Base-by-base conservation (phyloP, 805 yeast species). In the Ogataea philodendri region DNA sequence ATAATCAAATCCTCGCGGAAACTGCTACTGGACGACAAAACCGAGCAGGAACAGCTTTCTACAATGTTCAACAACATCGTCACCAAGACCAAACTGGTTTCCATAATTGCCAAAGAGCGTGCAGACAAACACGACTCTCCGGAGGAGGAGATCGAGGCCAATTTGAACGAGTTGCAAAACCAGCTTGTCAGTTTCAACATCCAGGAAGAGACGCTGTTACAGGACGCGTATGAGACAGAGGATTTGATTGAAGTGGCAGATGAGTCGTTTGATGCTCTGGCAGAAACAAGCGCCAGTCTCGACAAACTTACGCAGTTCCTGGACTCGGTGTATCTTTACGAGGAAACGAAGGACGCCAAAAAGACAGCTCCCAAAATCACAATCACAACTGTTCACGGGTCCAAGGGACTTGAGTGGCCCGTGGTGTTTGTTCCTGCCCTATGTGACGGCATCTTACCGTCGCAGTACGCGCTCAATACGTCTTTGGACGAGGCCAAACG, bases 321-420 rank as follows among this genome's bases (percentile, higher is more conserved):
- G 13, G 67, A 62, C 25, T 53, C 59, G 6, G 51, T 60, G 17
- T 49, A 58, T 32, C 42, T 60, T 10, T 60, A 56, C 17, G 62
- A 56, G 27, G 50, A 52, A 24, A 26, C 49, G 9, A 36, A 41
- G 15, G 39, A 32, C 32, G 5, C 42, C 14, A 7, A 35, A 22
- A 33, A 38, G 11, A 26, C 23, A 1, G 26, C 21, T 1, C 49
- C 59, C 3, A 53, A 49, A 28, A 59, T 61, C 6, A 47, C 55
- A 1, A 53, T 90, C 0, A 82, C 95, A 0, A 93, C 97, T 0
- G 82, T 90, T 9, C 98, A 90, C 55, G 86, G 88, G 0, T 78
- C 97, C 1, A 90, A 90, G 56, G 98, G 98, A 1, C 66, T 89
- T 2, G 98, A 90, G 55, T 90, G 97, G 97, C 90, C 95, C 0